These are phyloP conservation scores for Rhodamnia argentea DNA, from an alignment of 345 rosid species.

Conservation along the genomic window DNA sequence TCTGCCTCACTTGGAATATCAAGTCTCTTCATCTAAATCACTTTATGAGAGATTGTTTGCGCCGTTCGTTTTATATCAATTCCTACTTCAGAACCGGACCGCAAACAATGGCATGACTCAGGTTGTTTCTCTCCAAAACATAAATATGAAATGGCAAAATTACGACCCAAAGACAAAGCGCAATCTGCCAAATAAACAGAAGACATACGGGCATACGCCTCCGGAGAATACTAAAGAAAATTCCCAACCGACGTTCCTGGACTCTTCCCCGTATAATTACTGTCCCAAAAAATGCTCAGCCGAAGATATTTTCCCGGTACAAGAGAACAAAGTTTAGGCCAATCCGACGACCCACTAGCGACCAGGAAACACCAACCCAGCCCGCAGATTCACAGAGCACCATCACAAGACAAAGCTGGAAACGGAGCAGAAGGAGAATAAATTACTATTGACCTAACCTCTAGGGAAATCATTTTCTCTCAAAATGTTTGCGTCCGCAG, in stretches of 20 bases:
- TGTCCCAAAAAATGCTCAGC: not conserved
- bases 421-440: not conserved
- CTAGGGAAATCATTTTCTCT: not conserved
- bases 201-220: not conserved
- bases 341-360: not conserved
- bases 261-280: not conserved
- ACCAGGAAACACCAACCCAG: not conserved
- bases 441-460: not conserved
- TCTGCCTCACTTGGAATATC: not conserved
- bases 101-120: not conserved
- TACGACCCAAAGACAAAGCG: not conserved
- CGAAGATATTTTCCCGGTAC: not conserved
- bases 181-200: not conserved
- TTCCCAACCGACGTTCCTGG: not conserved
- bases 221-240: not conserved
- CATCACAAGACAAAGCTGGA: not conserved
- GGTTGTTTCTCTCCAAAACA: not conserved
- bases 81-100: not conserved
- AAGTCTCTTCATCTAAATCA: not conserved
- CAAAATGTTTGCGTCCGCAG: not conserved
- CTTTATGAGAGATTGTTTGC: not conserved
- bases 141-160: not conserved
- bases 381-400: not conserved
- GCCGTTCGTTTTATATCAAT: not conserved
- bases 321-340: not conserved